phyloP scores from a whole-genome alignment of 148 eudicot genomes.

The Beta vulgaris region DNA sequence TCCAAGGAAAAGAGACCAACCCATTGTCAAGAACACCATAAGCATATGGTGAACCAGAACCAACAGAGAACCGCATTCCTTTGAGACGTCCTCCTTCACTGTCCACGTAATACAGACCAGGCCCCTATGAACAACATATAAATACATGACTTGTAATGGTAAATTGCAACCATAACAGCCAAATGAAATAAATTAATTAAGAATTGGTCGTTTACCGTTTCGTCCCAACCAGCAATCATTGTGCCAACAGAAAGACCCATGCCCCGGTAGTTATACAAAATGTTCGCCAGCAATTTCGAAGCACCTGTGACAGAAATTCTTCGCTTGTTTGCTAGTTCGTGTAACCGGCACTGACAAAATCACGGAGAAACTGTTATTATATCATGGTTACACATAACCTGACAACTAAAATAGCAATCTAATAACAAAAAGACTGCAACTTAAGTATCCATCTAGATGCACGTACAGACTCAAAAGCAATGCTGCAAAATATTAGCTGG shows the following conservation, averaged over 20 bases:
- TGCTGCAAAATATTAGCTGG: neutral
- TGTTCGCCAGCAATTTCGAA: slow-evolving; percentile 91
- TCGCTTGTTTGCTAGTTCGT: slow-evolving; percentile 93
- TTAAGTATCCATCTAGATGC: neutral
- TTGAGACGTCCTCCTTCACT: slow-evolving; percentile 99
- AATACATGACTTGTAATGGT: neutral
- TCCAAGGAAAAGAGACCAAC: slow-evolving; percentile 35
- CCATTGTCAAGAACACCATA: slow-evolving; percentile 96
- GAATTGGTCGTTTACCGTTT: slow-evolving; percentile 48
- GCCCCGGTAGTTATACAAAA: slow-evolving; percentile 84
- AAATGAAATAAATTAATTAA: neutral
- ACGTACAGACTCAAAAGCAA: neutral
- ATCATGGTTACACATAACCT: neutral
- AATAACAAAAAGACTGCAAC: neutral
- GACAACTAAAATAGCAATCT: neutral
- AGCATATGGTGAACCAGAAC: slow-evolving; percentile 99
- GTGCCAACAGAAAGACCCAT: slow-evolving; percentile 99
- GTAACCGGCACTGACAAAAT: slow-evolving; percentile 72
- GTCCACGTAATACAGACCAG: slow-evolving; percentile 95
- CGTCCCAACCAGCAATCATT: slow-evolving; percentile 99
- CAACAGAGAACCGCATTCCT: slow-evolving; percentile 91
- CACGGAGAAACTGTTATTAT: slow-evolving; percentile 5
- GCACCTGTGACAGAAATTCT: slow-evolving; percentile 98
- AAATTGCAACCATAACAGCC: neutral
- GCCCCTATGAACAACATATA: slow-evolving; percentile 57